Evolutionary conservation across 495 filamentous ascomycete genomes (phyloP), one percentile per base, ranked within the genome.

Genomic region (Penicillium herquei): DNA sequence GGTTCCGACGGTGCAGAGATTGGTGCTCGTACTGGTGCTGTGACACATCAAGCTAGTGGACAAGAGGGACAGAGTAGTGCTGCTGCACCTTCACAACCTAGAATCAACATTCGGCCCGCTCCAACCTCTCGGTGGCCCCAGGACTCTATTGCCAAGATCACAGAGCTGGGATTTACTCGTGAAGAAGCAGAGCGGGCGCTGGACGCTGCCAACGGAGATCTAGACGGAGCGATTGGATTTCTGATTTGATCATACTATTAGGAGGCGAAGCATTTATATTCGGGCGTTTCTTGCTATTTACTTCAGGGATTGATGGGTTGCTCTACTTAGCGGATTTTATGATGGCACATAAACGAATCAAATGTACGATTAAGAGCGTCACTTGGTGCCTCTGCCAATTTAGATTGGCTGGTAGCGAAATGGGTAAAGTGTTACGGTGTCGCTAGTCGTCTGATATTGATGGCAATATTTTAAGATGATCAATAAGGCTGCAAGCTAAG

Each of bases 1-100:
- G 95, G 95, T 0, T 87, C 91, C 0, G 89, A 84, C 45, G 93
- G 94, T 0, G 92, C 89, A 1, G 88, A 87, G 44, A 88, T 96
- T 58, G 92, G 92, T 49, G 87, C 84, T 33, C 81, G 86, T 42
- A 87, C 91, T n/a, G 94, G 94, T 13, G 89, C 89, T 13, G 86
- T 97, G 18, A 84, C 84, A 12, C 81, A 80, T 37, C 82, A 84
- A 47, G 80, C 79, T 8, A 76, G 73, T 33, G 58, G 56, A 50
- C 37, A 34, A 10, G 1, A 14, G 32, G 33, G 17, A 9, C 2
- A 33, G 43, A 34, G 13, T 4, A 12, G 11, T 18, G 50, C 57
- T 14, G 31, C 50, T 49, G 45, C 18, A 17, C 40, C 56, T 7
- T 37, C 51, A 30, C 54, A 57, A 13, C 66, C 68, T 2, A 57